Evolutionary conservation across 2,329 filamentous ascomycete genomes (phyloP), one percentile per base, ranked within the genome.

Genomic region (Stagonosporopsis chrysanthemi): DNA sequence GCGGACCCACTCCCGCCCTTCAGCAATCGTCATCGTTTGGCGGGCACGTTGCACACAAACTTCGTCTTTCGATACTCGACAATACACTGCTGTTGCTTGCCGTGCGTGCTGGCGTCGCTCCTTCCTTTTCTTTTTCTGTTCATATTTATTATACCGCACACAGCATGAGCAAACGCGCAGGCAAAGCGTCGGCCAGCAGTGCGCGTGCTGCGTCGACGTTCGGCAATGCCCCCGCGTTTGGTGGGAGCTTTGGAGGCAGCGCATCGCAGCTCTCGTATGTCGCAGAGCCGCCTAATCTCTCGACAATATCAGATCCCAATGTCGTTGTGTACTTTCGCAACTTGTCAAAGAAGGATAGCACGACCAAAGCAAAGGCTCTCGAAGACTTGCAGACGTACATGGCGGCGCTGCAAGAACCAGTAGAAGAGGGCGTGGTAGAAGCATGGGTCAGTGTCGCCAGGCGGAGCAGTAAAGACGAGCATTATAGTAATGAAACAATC

Each of bases 301-400:
- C 88, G 31, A 80, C 80, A 40, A 87, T 99, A 58, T 89, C 88
- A 41, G 88, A 97, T 67, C 84, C 92, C 7, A 90, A 95, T 70
- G 82, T 94, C 35, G 87, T 94, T 35, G 92, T 98, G 14, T 87
- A 88, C n/a, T 91, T 97, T 79, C 96, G 97, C 77, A 97, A 96
- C 67, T 79, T 97, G 3, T 84, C 88, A 47, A 99, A 98, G 79
- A 96, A 95, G 78, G 94, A 97, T 79, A 89, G 88, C 69, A 96
- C 88, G 11, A 99, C 95, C 35, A 96, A 97, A 74, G 84, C 89
- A 7, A 97, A 94, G 75, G 94, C 91, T 0, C 80, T 99, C 26
- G 93, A 98, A 67, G 94, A 98, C 49, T 78, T 99, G 19, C 83
- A 91, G 44, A 75, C 84, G 31, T 84, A 90, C 70, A 80, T 91